A percentile compares a stretch with the other conserved stretches of the same genome.
phyloP scores from a whole-genome alignment of 2,329 filamentous ascomycete genomes.

The Venturia aucupariae region DNA sequence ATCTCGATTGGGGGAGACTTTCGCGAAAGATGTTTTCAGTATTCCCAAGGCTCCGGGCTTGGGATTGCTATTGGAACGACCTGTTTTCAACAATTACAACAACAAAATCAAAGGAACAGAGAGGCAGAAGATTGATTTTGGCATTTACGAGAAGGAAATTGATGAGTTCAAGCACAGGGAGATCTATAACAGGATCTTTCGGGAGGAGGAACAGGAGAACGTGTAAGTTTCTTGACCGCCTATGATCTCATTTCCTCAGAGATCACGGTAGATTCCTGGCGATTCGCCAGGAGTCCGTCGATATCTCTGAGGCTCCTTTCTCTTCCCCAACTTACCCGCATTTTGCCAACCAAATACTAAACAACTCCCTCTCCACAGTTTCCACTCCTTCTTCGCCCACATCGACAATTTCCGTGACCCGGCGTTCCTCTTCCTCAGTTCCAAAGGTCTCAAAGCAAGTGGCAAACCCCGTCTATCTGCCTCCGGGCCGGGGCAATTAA shows the following conservation, averaged over 20 bases:
- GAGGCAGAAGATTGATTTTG: slow-evolving; percentile 66
- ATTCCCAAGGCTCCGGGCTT: slow-evolving; percentile 92
- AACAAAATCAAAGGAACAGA: slow-evolving; percentile 55
- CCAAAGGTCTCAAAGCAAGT: slow-evolving; percentile 35
- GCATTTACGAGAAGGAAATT: slow-evolving; percentile 67
- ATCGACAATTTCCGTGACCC: slow-evolving; percentile 41
- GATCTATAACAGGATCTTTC: slow-evolving; percentile 88
- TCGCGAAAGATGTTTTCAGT: slow-evolving; percentile 58
- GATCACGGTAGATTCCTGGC: neutral
- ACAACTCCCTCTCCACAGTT: slow-evolving; percentile 22
- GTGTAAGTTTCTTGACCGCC: slow-evolving; percentile 50
- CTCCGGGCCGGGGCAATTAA: neutral
- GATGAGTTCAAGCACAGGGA: slow-evolving; percentile 82
- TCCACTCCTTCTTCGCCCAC: slow-evolving; percentile 41
- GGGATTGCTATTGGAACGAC: slow-evolving; percentile 78
- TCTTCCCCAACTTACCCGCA: neutral
- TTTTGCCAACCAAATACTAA: neutral
- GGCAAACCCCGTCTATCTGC: neutral
- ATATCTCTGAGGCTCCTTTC: neutral
- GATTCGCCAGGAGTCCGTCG: neutral
- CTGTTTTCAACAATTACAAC: slow-evolving; percentile 89
- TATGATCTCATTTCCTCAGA: slow-evolving; percentile 6
- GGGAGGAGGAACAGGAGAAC: slow-evolving; percentile 78
- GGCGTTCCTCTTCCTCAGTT: slow-evolving; percentile 41
- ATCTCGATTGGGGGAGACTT: slow-evolving; percentile 63